Evolutionary conservation across 2,329 filamentous ascomycete species (phyloP).

Genomic region (Botrytis deweyae): DNA sequence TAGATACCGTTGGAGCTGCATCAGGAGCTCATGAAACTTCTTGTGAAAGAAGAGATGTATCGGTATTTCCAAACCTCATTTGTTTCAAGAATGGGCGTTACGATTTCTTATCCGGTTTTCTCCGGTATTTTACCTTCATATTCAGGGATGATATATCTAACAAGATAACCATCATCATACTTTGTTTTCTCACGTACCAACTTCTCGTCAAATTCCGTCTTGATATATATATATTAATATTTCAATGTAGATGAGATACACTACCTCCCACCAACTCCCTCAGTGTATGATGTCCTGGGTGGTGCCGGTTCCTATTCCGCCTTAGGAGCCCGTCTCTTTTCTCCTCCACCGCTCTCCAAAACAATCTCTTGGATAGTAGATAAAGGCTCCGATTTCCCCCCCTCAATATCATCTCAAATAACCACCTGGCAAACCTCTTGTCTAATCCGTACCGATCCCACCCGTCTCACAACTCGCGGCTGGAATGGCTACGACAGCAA

Average conservation of each 20-base stretch:
- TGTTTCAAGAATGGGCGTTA: not conserved
- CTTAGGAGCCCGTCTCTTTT: conserved; percentile 84
- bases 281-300: conserved; percentile 76
- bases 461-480: conserved; percentile 78
- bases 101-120: not conserved
- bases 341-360: conserved; percentile 61
- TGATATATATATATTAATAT: conserved; percentile 24
- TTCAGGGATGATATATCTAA: conserved; percentile 5
- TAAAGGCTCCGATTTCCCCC: conserved; percentile 82
- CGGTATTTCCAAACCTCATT: not conserved
- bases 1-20: not conserved
- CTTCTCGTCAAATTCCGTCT: not conserved
- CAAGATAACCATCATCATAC: too few relatives aligned
- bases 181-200: not conserved
- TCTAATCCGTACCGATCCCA: conserved; percentile 58
- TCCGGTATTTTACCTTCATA: not conserved
- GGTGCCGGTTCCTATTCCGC: conserved; percentile 86
- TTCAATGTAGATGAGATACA: conserved; percentile 78
- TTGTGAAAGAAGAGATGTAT: too few relatives aligned
- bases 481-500: conserved; percentile 86
- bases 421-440: conserved; percentile 74
- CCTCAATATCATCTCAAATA: conserved; percentile 61
- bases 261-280: conserved; percentile 66
- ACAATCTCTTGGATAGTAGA: conserved; percentile 90
- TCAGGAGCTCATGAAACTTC: not conserved